These are phyloP conservation scores for Auricularia sp. DNA, from an alignment of 768 basidiomycete species.

Conservation along the genomic window DNA sequence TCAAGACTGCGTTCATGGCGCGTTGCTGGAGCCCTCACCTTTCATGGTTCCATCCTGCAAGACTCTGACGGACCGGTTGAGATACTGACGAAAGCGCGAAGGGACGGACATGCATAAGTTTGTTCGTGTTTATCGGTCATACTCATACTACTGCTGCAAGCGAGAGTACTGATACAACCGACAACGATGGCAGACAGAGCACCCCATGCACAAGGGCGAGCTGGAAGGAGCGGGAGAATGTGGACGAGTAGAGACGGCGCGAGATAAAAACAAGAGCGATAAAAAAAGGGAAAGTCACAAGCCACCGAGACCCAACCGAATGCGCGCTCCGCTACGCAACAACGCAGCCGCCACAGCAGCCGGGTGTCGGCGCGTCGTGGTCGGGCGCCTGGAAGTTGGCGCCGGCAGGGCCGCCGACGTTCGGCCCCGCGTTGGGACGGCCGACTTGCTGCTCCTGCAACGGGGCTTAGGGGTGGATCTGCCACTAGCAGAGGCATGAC, in stretches of 20 bases:
- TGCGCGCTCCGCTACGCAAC: slow-evolving; percentile 25
- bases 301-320: background rate
- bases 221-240: background rate
- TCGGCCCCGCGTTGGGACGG: slow-evolving; percentile 36
- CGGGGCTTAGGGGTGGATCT: background rate
- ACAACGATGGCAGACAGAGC: background rate
- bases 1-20: background rate
- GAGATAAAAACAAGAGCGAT: background rate
- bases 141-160: background rate
- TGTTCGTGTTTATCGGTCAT: background rate
- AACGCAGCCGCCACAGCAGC: slow-evolving; percentile 65
- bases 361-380: slow-evolving; percentile 26
- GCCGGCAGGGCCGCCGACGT: slow-evolving; percentile 32
- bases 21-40: background rate
- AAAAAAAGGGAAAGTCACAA: background rate
- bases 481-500: slow-evolving; percentile 10
- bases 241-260: background rate
- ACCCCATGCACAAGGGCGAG: background rate
- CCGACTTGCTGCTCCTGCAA: slow-evolving; percentile 68
- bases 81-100: background rate
- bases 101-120: background rate
- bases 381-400: slow-evolving; percentile 41
- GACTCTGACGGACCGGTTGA: background rate
- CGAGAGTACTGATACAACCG: background rate
- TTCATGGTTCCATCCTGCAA: background rate